phyloP scores from a whole-genome alignment of 352 stramenopile species.

The Phytophthora aleatoria region DNA sequence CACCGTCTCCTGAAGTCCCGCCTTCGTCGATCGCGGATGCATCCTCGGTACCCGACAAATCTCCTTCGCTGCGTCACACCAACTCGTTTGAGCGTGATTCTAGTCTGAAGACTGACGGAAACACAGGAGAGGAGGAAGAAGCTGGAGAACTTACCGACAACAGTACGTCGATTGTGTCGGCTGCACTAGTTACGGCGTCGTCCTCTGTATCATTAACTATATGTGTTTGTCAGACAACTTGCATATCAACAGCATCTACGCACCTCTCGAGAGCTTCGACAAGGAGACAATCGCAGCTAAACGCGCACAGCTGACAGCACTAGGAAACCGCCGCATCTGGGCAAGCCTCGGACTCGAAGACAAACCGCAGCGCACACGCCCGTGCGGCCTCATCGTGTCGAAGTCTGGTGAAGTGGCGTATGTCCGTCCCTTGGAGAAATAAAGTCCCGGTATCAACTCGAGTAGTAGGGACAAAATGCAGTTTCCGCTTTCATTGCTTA shows the following conservation, averaged over 20 bases:
- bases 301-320: slow-evolving; percentile 68
- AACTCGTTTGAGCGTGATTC: slow-evolving; percentile 63
- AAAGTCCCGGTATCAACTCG: not conserved
- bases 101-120: slow-evolving; percentile 34
- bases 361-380: slow-evolving; percentile 58
- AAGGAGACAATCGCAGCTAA: slow-evolving; percentile 85
- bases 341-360: slow-evolving; percentile 85
- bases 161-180: slow-evolving; percentile 37
- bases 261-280: slow-evolving; percentile 76
- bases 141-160: slow-evolving; percentile 70
- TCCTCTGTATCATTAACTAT: slow-evolving; percentile 4
- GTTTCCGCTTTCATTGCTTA: slow-evolving; percentile 29
- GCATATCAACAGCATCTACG: slow-evolving; percentile 72
- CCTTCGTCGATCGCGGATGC: slow-evolving; percentile 35
- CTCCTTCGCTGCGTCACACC: slow-evolving; percentile 33
- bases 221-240: slow-evolving; percentile 47
- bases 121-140: slow-evolving; percentile 61
- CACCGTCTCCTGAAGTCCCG: slow-evolving; percentile 57
- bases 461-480: slow-evolving; percentile 8
- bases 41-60: slow-evolving; percentile 46
- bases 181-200: not conserved
- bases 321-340: slow-evolving; percentile 85
- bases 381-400: slow-evolving; percentile 70
- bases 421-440: slow-evolving; percentile 72
- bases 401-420: slow-evolving; percentile 77